These are phyloP conservation scores for Cronartium quercuum DNA, from an alignment of 1,284 basidiomycete genomes.

Conservation along the genomic window DNA sequence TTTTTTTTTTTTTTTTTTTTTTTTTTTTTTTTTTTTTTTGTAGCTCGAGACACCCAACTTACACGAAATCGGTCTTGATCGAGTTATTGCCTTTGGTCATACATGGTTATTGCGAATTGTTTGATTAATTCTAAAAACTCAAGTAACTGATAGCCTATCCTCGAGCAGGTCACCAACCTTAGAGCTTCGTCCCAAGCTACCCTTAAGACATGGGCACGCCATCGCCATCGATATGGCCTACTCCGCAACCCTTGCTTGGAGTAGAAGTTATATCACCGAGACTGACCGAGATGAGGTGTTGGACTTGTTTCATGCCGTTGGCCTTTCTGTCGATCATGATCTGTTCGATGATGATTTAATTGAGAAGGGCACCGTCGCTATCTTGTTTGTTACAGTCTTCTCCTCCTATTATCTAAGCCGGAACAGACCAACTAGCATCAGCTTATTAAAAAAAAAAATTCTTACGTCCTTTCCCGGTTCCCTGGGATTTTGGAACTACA, in stretches of 20 bases:
- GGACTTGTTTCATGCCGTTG: constrained; percentile 50
- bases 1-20: neutral
- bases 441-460: neutral
- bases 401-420: neutral
- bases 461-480: neutral
- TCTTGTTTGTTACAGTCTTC: constrained; percentile 43
- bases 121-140: neutral
- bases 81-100: constrained; percentile 53
- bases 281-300: constrained; percentile 52
- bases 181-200: constrained; percentile 50
- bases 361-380: constrained; percentile 50
- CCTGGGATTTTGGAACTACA: neutral
- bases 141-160: neutral
- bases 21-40: neutral
- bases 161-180: constrained; percentile 49
- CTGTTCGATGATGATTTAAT: constrained; percentile 51
- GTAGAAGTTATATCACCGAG: constrained; percentile 50
- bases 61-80: constrained; percentile 54
- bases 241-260: constrained; percentile 52
- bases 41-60: constrained; percentile 53
- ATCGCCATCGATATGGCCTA: constrained; percentile 53
- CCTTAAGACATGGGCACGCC: constrained; percentile 50
- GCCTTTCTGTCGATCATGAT: constrained; percentile 53
- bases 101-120: constrained; percentile 44
- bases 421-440: neutral